Evolutionary conservation across 2,329 filamentous ascomycete species (phyloP).

Genomic region (Penicillium sp.): DNA sequence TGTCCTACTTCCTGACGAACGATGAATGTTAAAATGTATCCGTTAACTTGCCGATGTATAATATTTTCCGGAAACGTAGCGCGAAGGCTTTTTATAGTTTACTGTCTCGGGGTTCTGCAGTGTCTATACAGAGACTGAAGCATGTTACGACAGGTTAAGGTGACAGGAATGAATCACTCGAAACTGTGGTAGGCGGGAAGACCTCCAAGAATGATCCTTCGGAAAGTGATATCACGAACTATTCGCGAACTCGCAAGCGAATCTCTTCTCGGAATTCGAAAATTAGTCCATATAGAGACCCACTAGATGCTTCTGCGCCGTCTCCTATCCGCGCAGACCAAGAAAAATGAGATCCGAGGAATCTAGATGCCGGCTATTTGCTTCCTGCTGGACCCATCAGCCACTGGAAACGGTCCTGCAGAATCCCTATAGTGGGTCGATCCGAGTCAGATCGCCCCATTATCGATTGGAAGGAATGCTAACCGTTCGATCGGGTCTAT

Average conservation of each 20-base stretch:
- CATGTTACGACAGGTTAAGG: too few species aligned
- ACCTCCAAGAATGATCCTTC: too few species aligned
- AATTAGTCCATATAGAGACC: too few species aligned
- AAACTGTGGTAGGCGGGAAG: too few species aligned
- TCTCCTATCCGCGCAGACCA: neutral
- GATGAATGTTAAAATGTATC: too few species aligned
- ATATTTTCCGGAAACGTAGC: neutral
- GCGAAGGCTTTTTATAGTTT: neutral
- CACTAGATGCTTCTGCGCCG: neutral
- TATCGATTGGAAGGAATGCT: conserved; percentile 18
- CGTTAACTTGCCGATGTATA: neutral
- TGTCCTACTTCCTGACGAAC: too few species aligned
- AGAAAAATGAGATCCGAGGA: conserved; percentile 5
- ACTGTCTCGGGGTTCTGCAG: neutral
- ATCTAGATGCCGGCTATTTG: conserved; percentile 9
- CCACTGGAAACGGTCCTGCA: conserved; percentile 13
- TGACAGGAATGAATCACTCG: too few species aligned
- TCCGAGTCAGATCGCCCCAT: conserved; percentile 4
- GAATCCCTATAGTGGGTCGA: neutral
- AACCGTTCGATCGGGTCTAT: conserved; percentile 21
- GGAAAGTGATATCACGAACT: too few species aligned
- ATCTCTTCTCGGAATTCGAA: too few species aligned
- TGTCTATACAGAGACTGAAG: neutral
- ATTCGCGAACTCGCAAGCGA: too few species aligned
- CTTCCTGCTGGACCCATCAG: neutral